A percentile compares a stretch with the other conserved stretches of the same genome.
phyloP scores from a whole-genome alignment of 2,329 filamentous ascomycete species.

The Dryadomyces quercivorus region DNA sequence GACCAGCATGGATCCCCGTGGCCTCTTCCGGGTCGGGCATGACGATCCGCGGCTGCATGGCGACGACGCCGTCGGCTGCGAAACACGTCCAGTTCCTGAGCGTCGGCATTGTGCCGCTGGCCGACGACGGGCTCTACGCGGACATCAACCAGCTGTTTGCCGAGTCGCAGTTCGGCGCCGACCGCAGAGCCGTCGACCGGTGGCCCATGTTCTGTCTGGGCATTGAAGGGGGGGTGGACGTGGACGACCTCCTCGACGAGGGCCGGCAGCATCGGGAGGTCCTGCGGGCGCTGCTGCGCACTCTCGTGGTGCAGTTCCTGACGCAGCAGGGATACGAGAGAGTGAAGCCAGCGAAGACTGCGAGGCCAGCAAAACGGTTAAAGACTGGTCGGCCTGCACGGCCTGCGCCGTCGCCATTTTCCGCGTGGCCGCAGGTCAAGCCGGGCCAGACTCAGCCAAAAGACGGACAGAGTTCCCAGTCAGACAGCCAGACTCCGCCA shows the following conservation, averaged over 20 bases:
- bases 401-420: constrained; percentile 1
- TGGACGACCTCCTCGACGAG: constrained; percentile 31
- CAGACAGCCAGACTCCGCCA: too few relatives aligned
- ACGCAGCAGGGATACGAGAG: constrained; percentile 19
- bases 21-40: constrained; percentile 52
- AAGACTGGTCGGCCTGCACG: too few relatives aligned
- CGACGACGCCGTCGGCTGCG: constrained; percentile 54
- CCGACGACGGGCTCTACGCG: constrained; percentile 56
- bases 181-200: constrained; percentile 58
- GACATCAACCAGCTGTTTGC: constrained; percentile 68
- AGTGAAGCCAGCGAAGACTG: too few relatives aligned
- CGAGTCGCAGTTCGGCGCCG: constrained; percentile 62
- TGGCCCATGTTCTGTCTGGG: constrained; percentile 88
- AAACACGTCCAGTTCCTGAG: constrained; percentile 72
- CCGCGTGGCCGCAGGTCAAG: constrained; percentile 5
- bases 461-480: too few relatives aligned
- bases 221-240: constrained; percentile 33
- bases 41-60: constrained; percentile 59
- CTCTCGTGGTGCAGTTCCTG: constrained; percentile 63
- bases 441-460: too few relatives aligned
- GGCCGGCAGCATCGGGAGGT: constrained; percentile 36
- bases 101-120: constrained; percentile 57
- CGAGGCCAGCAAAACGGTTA: too few relatives aligned
- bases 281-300: constrained; percentile 52
- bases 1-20: constrained; percentile 56